These are phyloP conservation scores for Myxozyma geophila DNA, from an alignment of 805 yeast genomes.

Conservation along the genomic window DNA sequence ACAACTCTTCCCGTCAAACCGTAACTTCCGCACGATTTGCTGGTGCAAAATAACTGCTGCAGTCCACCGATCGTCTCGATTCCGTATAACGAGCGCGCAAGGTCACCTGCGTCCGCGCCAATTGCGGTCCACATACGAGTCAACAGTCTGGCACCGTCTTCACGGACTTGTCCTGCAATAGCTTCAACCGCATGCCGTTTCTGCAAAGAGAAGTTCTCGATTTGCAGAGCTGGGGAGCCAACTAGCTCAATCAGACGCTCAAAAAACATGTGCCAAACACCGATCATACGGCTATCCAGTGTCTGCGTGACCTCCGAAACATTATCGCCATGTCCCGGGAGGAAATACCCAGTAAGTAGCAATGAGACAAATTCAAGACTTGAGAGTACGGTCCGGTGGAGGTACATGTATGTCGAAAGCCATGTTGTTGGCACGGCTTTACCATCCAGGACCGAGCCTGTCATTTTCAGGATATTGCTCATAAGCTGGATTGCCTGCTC, in stretches of 20 bases:
- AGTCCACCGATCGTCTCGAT: conserved; percentile 67
- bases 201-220: conserved; percentile 70
- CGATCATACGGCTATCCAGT: conserved; percentile 1
- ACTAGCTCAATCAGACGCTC: conserved; percentile 56
- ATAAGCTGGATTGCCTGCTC: conserved; percentile 41
- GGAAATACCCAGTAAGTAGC: conserved; percentile 23
- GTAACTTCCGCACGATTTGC: conserved; percentile 1
- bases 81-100: conserved; percentile 62
- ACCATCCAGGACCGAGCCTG: conserved; percentile 41
- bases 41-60: conserved; percentile 61
- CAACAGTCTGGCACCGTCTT: conserved; percentile 59
- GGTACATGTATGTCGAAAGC: conserved; percentile 59
- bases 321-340: conserved; percentile 7
- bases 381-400: conserved; percentile 42
- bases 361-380: conserved; percentile 40
- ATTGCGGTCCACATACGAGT: conserved; percentile 73
- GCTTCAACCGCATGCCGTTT: conserved; percentile 71
- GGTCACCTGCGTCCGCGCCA: conserved; percentile 64
- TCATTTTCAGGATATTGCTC: conserved; percentile 40
- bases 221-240: conserved; percentile 67
- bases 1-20: conserved; percentile 59
- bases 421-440: conserved; percentile 57
- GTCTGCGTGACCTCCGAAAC: background rate
- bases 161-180: conserved; percentile 67
- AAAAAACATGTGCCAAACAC: conserved; percentile 41